A percentile compares a stretch with the other conserved stretches of the same genome.
phyloP scores from a whole-genome alignment of 495 filamentous ascomycete species.

The Pseudevernia furfuracea region DNA sequence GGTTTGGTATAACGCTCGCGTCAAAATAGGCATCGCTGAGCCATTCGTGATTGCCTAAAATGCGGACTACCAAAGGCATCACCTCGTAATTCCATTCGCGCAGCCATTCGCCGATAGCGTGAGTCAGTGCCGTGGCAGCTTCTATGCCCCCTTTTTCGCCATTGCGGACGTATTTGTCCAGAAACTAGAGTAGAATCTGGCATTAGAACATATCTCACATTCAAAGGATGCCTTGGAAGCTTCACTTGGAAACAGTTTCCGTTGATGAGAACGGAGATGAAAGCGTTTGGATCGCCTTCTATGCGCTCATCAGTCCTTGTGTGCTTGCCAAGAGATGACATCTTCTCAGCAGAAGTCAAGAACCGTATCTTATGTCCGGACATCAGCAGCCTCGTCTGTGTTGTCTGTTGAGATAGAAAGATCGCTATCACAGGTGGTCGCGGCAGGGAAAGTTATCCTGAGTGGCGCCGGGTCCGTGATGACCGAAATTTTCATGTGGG shows the following conservation, averaged over 20 bases:
- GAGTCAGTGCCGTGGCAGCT: neutral
- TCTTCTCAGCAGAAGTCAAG: neutral
- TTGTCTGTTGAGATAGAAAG: neutral
- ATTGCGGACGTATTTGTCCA: neutral
- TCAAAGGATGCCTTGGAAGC: neutral
- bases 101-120: neutral
- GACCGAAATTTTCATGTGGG: neutral
- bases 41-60: neutral
- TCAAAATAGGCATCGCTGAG: neutral
- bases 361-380: neutral
- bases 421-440: neutral
- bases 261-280: neutral
- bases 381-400: neutral
- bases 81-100: neutral
- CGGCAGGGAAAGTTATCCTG: too few species aligned
- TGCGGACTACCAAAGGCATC: neutral
- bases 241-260: neutral
- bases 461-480: neutral
- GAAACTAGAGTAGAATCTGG: neutral
- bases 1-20: neutral
- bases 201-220: neutral
- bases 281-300: neutral
- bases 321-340: neutral
- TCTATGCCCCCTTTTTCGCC: neutral
- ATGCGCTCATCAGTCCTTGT: neutral